Base-by-base conservation (phyloP, 495 filamentous ascomycete species). In the Neurospora discreta region DNA sequence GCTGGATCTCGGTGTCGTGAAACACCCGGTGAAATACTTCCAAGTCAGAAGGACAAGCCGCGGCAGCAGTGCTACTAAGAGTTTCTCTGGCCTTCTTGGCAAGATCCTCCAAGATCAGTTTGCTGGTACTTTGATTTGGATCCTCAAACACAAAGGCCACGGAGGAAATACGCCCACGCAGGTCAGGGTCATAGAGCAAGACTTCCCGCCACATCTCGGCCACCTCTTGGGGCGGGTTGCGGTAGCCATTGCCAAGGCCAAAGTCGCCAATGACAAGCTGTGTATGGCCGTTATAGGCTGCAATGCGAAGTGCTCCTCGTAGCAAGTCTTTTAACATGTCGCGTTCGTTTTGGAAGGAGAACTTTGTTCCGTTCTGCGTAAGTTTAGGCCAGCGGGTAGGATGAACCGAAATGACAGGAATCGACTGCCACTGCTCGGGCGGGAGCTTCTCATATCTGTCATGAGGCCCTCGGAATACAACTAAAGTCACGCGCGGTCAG, bases 241-340 rank as follows among this genome's bases (percentile, higher is more conserved):
- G 85, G 77, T 90, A 90, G 43, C 87, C 87, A 68, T 89, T 89
- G 1, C 90, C 91, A 3, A 90, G 82, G 8, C 91, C 91, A 78
- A 93, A 93, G 30, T 89, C 89, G 23, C 90, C 90, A 69, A 93
- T 85, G 74, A 89, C 89, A 20, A 93, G 79, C 68, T 86, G 85
- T 5, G 77, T 79, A 74, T 90, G 88, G 23, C 82, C 81, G 71
- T 87, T 85, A 71, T 85, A 84, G 15, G 86, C 86, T 70, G 89
- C 90, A 75, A 92, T 92, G 39, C 90, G 84, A 13, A 93, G 86
- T 7, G 90, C 85, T 5, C 85, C 87, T 40, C 88, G 87, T 80
- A 93, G 88, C 79, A 92, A 92, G 73, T 92, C 89, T 72, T 82
- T 84, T 81, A 92, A 89, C 71, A 92, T 83, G 39, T 91, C 87